These are phyloP conservation scores for Selaginella moellendorffii DNA, from an alignment of 75 land plant genomes.

Conservation along the genomic window DNA sequence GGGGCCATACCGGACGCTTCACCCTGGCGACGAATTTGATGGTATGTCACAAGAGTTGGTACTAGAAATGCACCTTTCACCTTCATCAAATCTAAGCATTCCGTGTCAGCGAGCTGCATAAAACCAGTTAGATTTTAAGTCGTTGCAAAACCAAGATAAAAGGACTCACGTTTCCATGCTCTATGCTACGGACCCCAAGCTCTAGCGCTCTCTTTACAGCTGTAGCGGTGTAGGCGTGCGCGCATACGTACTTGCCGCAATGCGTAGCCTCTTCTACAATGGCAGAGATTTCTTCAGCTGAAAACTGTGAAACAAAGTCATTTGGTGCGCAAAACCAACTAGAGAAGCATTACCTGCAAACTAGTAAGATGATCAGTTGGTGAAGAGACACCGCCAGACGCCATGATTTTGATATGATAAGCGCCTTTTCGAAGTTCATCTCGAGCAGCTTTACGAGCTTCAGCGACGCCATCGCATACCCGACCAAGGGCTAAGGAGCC, in stretches of 20 bases:
- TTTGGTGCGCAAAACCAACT: neutral
- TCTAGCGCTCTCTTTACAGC: constrained; percentile 22
- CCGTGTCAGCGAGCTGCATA: neutral
- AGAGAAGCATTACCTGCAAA: constrained; percentile 15
- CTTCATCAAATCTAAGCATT: constrained; percentile 5
- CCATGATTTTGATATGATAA: constrained; percentile 29
- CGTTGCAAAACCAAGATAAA: constrained; percentile 4
- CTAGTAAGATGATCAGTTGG: constrained; percentile 21
- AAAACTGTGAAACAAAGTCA: constrained; percentile 15
- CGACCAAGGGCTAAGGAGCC: constrained; percentile 15
- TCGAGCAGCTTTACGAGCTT: constrained; percentile 21
- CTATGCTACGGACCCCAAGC: constrained; percentile 26
- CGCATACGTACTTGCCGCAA: constrained; percentile 25
- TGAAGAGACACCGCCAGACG: constrained; percentile 24
- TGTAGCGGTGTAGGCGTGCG: constrained; percentile 28
- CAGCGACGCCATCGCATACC: constrained; percentile 24
- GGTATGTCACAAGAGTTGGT: constrained; percentile 26
- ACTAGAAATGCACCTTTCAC: constrained; percentile 15
- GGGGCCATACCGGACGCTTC: constrained; percentile 23
- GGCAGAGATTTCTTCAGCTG: constrained; percentile 25
- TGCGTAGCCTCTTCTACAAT: constrained; percentile 21
- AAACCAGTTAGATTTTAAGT: constrained; percentile 6
- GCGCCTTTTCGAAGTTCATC: constrained; percentile 30
- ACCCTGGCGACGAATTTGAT: constrained; percentile 18
- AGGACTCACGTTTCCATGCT: constrained; percentile 23